Percentiles rank a stretch among this genome's conserved stretches.
Evolutionary conservation across 306 rosid species (phyloP).

Genomic region (Gleditsia sinensis): DNA sequence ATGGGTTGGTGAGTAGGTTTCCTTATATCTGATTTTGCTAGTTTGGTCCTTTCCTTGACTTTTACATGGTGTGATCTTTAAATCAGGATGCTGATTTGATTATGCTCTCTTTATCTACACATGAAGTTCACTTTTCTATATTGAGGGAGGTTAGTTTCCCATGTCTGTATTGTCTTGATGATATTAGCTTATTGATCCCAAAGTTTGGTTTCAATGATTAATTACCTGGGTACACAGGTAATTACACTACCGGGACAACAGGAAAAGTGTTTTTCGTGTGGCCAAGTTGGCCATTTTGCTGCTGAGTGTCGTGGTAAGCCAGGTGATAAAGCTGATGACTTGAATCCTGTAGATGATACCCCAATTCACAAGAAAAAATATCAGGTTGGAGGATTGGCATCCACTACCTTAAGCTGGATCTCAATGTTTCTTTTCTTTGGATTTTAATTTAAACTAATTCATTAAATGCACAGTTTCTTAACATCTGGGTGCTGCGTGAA

Average conservation of each 20-base stretch:
- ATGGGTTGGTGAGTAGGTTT: slow-evolving; percentile 78
- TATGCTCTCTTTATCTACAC: slow-evolving; percentile 93
- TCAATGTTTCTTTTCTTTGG: slow-evolving; percentile 28
- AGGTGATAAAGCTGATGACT: slow-evolving; percentile 53
- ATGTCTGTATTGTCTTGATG: slow-evolving; percentile 26
- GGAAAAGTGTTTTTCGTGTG: slow-evolving; percentile 85
- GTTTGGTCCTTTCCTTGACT: neutral
- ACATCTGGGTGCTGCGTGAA: slow-evolving; percentile 89
- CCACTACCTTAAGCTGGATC: slow-evolving; percentile 26
- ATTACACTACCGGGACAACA: slow-evolving; percentile 86
- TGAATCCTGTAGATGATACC: slow-evolving; percentile 70
- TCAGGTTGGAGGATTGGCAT: slow-evolving; percentile 65
- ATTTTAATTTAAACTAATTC: slow-evolving; percentile 28
- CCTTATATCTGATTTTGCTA: neutral
- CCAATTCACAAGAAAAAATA: slow-evolving; percentile 93
- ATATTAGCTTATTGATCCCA: slow-evolving; percentile 34
- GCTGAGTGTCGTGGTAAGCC: slow-evolving; percentile 86
- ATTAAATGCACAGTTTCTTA: slow-evolving; percentile 63
- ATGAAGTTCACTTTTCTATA: slow-evolving; percentile 92
- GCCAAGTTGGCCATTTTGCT: slow-evolving; percentile 93
- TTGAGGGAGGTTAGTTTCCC: slow-evolving; percentile 85
- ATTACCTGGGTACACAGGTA: slow-evolving; percentile 55
- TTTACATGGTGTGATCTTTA: slow-evolving; percentile 23
- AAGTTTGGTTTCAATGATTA: slow-evolving; percentile 37
- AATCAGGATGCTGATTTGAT: slow-evolving; percentile 96